Conservation (phyloP, 768 basidiomycete species). For the Cytidiella melzeri region DNA sequence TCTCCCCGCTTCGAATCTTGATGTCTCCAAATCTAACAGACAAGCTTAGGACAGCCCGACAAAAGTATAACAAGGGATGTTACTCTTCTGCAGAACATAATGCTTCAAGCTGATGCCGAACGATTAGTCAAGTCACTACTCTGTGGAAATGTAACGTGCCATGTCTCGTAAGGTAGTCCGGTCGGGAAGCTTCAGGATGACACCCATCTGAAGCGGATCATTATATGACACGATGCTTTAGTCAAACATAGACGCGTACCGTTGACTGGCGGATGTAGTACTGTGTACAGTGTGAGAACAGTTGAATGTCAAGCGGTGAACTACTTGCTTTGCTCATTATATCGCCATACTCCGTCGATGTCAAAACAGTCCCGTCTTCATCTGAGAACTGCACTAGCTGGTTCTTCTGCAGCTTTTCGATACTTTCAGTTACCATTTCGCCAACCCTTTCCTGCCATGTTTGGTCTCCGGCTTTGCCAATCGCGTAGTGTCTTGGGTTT, state of each 20-base stretch:
- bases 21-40: slow-evolving; percentile 53
- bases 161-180: slow-evolving; percentile 57
- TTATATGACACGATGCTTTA: background rate
- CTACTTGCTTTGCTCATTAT: slow-evolving; percentile 75
- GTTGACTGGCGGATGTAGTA: slow-evolving; percentile 71
- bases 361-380: slow-evolving; percentile 34
- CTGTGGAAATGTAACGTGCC: slow-evolving; percentile 31
- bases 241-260: slow-evolving; percentile 30
- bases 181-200: slow-evolving; percentile 54
- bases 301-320: background rate
- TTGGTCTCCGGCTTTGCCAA: slow-evolving; percentile 48
- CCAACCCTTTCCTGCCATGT: slow-evolving; percentile 70
- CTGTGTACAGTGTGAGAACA: slow-evolving; percentile 29
- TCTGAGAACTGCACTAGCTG: slow-evolving; percentile 48
- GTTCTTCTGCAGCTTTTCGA: slow-evolving; percentile 52
- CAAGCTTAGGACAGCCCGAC: slow-evolving; percentile 1
- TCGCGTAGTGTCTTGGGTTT: slow-evolving; percentile 74
- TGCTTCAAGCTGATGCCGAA: slow-evolving; percentile 49
- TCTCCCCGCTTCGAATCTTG: slow-evolving; percentile 73
- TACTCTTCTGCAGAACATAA: slow-evolving; percentile 67
- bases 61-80: slow-evolving; percentile 12
- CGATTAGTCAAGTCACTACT: slow-evolving; percentile 4
- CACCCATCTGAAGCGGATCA: slow-evolving; percentile 51
- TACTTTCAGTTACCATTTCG: slow-evolving; percentile 64
- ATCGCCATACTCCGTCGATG: slow-evolving; percentile 72